Evolutionary conservation across 345 rosid species (phyloP), one percentile per base, ranked within the genome.

Genomic region (Ricinus communis): DNA sequence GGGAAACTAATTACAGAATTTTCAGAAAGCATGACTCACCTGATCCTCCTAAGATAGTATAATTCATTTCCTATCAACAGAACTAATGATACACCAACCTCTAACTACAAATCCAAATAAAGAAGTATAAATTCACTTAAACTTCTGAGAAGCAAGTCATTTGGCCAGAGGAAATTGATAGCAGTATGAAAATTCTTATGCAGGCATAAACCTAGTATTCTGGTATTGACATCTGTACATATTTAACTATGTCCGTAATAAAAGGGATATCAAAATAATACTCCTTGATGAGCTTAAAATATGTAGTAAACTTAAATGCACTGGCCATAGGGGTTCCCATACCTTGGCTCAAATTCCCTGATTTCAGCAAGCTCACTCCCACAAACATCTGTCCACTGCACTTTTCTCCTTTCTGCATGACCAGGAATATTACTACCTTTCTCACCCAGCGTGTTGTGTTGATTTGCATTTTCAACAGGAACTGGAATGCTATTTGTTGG

Each of bases 281-380:
- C 45, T 57, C 47, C 38, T 38, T 58, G 8, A 61, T 1, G 62
- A 47, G 43, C 43, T 38, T 22, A 15, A 53, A 63, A 73, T 28
- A 52, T 47, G 58, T 47, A 28, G 8, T 4, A 49, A 74, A 69
- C 25, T 19, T 24, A 27, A 60, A 63, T n/a, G 45, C 47, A 66
- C 8, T 30, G 31, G 27, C 18, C 45, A 73, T 36, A 61, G 74
- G 25, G 13, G 63, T 38, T 73, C 47, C 10, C 54, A 60, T 89
- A 96, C 98, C 99, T 95, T 65, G 99, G 97, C 74, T 92, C 98
- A 83, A 92, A 95, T 82, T 92, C 99, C 81, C 87, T 82, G 78
- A 92, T 83, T 82, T 95, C 94, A 61, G 73, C 87, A 73, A 95
- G 96, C 76, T 90, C 98, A 66, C 82, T 88, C 54, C 99, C 98